phyloP scores from a whole-genome alignment of 129 eudicot genomes.

The Erigeron canadensis region DNA sequence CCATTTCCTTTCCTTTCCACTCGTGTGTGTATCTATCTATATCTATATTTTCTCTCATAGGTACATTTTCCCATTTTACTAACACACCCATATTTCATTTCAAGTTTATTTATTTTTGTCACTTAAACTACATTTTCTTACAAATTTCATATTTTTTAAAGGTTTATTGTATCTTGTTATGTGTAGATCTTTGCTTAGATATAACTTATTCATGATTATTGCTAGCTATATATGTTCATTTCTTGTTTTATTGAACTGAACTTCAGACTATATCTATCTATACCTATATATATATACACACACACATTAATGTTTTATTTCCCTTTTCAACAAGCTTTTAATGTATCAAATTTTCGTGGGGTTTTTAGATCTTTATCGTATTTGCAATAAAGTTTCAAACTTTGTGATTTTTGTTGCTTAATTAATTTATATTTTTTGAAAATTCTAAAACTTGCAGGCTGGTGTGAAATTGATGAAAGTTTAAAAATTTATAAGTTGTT shows the following conservation, averaged over 20 bases:
- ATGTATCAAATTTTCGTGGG: background rate
- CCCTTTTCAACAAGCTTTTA: background rate
- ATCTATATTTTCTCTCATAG: background rate
- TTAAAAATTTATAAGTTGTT: conserved; percentile 16
- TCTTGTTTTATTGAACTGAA: background rate
- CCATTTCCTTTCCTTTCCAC: too few relatives aligned
- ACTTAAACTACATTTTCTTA: background rate
- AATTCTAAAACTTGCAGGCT: background rate
- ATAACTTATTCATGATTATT: conserved; percentile 5
- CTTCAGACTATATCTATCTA: too few relatives aligned
- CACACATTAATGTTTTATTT: background rate
- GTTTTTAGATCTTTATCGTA: conserved; percentile 19
- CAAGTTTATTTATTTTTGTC: background rate
- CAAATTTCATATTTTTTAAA: background rate
- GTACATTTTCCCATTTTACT: conserved; percentile 22
- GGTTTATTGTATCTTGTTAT: background rate
- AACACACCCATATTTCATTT: background rate
- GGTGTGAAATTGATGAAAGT: background rate
- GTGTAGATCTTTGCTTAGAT: conserved; percentile 33
- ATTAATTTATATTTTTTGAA: background rate
- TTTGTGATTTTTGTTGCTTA: background rate
- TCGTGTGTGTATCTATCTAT: too few relatives aligned
- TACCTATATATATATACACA: too few relatives aligned
- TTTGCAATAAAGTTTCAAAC: background rate
- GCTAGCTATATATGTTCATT: background rate